Base-by-base conservation (phyloP, 345 rosid species). In the Eucalyptus polyanthemos region DNA sequence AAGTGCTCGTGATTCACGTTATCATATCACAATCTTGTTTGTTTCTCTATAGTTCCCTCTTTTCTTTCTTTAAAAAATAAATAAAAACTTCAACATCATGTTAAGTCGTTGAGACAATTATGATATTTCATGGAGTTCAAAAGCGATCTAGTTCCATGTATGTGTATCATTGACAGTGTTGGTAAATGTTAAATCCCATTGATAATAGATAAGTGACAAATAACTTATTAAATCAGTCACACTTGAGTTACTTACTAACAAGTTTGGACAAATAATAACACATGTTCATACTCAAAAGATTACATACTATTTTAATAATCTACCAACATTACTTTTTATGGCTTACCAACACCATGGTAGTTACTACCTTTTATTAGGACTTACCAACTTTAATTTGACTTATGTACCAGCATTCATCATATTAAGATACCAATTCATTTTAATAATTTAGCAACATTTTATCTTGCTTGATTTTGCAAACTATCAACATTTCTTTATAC, bases 21-120 rank as follows among this genome's bases (percentile, higher is more conserved):
- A 31, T n/a, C 76, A 14, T 65, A 8, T 65, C 9, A 11, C 37
- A 65, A 65, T n/a, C 76, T 14, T 65, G 37, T 65, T n/a, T 0
- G 0, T 65, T 65, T n/a, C 8, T 65, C 0, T 65, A 14, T 65
- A 14, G 37, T 65, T 65, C 37, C 11, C 76, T 65, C 0, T 65
- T 65, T 65, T 65, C 31, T 65, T 29, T 65, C 2, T n/a, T 65
- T n/a, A 65, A 65, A 65, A 29, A 62, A n/a, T 14, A n/a, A 14
- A 65, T 65, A n/a, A 65, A 60, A 27, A 60, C 0, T 60, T 60
- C 67, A 27, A 27, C 67, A 6, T 60, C 9, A 65, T 31, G 17
- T 65, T 65, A n/a, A 65, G 76, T 65, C 6, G 3, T 65, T n/a
- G 37, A n/a, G 76, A n/a, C 37, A 16, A 14, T 14, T n/a, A 7